A percentile compares a stretch with the other conserved stretches of the same genome.
Conservation (phyloP, 2,329 filamentous ascomycete genomes). For the Aspergillus sp. region DNA sequence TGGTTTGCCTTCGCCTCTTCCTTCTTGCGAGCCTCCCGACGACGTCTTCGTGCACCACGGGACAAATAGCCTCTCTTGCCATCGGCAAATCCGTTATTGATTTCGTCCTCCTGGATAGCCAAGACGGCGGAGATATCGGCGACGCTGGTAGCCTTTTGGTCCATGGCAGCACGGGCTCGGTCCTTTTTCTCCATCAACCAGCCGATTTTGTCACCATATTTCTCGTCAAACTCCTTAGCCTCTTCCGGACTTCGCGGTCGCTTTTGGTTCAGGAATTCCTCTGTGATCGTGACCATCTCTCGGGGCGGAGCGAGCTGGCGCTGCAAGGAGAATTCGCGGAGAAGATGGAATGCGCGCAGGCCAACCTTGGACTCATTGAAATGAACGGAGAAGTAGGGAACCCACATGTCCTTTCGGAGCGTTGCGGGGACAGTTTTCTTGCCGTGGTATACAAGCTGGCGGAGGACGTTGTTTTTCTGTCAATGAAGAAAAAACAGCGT, state of each 20-base stretch:
- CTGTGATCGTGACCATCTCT: slow-evolving; percentile 46
- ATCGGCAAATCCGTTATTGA: slow-evolving; percentile 30
- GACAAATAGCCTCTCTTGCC: slow-evolving; percentile 33
- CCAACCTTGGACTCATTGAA: slow-evolving; percentile 54
- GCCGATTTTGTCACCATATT: slow-evolving; percentile 42
- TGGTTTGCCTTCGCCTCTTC: slow-evolving; percentile 24
- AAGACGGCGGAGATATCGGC: slow-evolving; percentile 62
- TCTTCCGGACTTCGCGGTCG: slow-evolving; percentile 39
- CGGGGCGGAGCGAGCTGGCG: slow-evolving; percentile 55
- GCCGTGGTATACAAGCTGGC: slow-evolving; percentile 62
- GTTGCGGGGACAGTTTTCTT: slow-evolving; percentile 61
- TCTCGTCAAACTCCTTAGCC: slow-evolving; percentile 42
- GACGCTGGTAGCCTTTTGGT: slow-evolving; percentile 63
- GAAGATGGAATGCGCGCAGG: slow-evolving; percentile 55
- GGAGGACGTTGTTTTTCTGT: slow-evolving; percentile 53
- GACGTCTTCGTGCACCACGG: slow-evolving; percentile 29
- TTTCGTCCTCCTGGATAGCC: slow-evolving; percentile 45
- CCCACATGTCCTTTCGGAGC: slow-evolving; percentile 64
- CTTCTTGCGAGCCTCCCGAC: slow-evolving; percentile 27
- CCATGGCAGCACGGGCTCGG: slow-evolving; percentile 56
- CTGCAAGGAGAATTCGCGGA: slow-evolving; percentile 60
- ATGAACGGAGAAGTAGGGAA: slow-evolving; percentile 58
- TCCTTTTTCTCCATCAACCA: slow-evolving; percentile 49
- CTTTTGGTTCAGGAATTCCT: slow-evolving; percentile 41
- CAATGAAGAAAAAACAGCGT: slow-evolving; percentile 3